Evolutionary conservation across 2,329 filamentous ascomycete genomes (phyloP).

Genomic region (Neonectria coccinea): DNA sequence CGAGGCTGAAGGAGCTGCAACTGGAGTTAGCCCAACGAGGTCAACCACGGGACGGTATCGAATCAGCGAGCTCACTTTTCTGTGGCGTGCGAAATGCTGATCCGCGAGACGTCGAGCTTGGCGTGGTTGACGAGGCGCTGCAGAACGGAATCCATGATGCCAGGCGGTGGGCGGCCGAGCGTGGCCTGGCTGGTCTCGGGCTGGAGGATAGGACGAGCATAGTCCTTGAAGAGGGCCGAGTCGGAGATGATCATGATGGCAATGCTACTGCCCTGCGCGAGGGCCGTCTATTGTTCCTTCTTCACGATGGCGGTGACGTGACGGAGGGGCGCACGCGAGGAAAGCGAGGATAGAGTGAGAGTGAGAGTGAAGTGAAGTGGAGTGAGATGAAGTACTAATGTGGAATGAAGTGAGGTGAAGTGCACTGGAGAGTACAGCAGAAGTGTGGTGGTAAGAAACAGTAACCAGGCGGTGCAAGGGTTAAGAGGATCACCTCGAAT

Average conservation of each 20-base stretch:
- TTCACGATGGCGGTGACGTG: not conserved
- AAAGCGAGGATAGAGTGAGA: not conserved
- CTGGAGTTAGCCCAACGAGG: not conserved
- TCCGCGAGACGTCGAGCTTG: constrained; percentile 44
- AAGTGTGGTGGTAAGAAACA: not conserved
- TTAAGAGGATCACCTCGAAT: not conserved
- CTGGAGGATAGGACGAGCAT: constrained; percentile 38
- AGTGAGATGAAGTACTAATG: too few relatives aligned
- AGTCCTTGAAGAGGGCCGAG: constrained; percentile 44
- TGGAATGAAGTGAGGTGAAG: not conserved
- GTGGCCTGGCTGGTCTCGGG: constrained; percentile 1
- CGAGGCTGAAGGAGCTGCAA: constrained; percentile 47
- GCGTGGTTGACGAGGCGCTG: constrained; percentile 46
- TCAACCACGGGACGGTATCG: not conserved
- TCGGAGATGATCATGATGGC: constrained; percentile 41
- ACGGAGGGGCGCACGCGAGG: not conserved
- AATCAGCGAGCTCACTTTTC: constrained; percentile 43
- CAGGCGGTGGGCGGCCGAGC: constrained; percentile 20
- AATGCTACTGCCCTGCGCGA: not conserved
- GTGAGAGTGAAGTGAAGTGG: not conserved
- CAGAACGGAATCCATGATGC: constrained; percentile 45
- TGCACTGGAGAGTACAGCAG: not conserved
- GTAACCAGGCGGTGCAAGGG: not conserved
- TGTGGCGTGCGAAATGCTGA: constrained; percentile 48
- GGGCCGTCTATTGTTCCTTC: not conserved